Conservation (phyloP, 2,329 filamentous ascomycete species). For the Cytospora piceicola region DNA sequence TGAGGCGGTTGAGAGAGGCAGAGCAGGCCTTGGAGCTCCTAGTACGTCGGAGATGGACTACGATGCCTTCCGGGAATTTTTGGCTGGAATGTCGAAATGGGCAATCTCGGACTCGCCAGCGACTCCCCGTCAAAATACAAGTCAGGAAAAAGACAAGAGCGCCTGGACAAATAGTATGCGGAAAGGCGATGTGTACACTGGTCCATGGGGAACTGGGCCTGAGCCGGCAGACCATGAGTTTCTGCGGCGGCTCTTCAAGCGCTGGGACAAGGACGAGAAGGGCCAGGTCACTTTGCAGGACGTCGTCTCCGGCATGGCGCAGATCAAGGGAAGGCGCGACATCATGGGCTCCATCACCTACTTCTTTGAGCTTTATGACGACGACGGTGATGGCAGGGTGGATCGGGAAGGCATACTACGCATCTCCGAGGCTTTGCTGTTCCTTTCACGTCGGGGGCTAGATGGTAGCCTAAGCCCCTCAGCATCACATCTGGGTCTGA, state of each 20-base stretch:
- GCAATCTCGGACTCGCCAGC: slow-evolving; percentile 84
- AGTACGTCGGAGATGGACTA: slow-evolving; percentile 97
- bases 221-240: slow-evolving; percentile 93
- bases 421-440: slow-evolving; percentile 92
- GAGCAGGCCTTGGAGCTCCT: slow-evolving; percentile 78
- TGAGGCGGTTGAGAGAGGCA: slow-evolving; percentile 74
- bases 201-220: slow-evolving; percentile 60
- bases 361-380: slow-evolving; percentile 97
- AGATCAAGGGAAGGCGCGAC: slow-evolving; percentile 89
- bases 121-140: slow-evolving; percentile 53
- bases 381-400: slow-evolving; percentile 86
- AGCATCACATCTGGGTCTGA: slow-evolving; percentile 59
- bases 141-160: slow-evolving; percentile 56
- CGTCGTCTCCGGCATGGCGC: slow-evolving; percentile 86
- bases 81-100: slow-evolving; percentile 90
- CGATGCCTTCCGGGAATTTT: slow-evolving; percentile 90
- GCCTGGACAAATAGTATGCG: slow-evolving; percentile 65
- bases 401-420: slow-evolving; percentile 93
- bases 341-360: slow-evolving; percentile 98
- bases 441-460: slow-evolving; percentile 86
- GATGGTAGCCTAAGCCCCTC: slow-evolving; percentile 74
- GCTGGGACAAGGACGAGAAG: slow-evolving; percentile 81
- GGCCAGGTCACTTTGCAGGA: slow-evolving; percentile 86
- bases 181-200: slow-evolving; percentile 48
- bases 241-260: slow-evolving; percentile 80